Base-by-base conservation (phyloP, 1,139 yeast genomes). In the Kodamaea arcana region DNA sequence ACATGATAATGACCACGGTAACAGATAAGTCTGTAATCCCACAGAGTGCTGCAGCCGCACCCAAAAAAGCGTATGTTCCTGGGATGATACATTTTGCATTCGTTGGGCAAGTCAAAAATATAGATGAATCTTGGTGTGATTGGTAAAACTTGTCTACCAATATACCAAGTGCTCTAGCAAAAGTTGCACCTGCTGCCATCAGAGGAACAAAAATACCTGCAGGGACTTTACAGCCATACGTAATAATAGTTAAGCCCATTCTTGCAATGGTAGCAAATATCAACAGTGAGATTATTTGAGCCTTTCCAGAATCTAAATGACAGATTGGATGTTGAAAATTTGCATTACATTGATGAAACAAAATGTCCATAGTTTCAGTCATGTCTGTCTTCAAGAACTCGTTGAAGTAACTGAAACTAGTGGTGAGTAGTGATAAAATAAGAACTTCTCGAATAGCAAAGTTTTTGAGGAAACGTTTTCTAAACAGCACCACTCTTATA, bases 181-280 rank as follows among this genome's bases (percentile, higher is more conserved):
- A 88, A 2, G 94, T 78, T 1, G 97, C 96, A 5, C 97, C 97
- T 2, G 92, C 85, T 0, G 97, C 96, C 94, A 90, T 83, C 1
- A 96, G 86, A 1, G 97, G 97, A 12, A 90, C 96, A 61, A 90
- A 90, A 9, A 90, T 88, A 14, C 97, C 97, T 2, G 96, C 95
- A 1, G 97, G 97, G 0, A 90, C 92, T 52, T 83, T 86, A 45
- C 88, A 78, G 3, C 97, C 97, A 54, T 94, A 94, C 0, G 97
- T 83, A 10, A 92, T 69, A 22, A 87, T 76, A 15, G 94, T 86
- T 27, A 94, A 65, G 0, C 72, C 47, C 62, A 82, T 78, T 39
- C 98, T 69, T 9, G 87, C 65, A 0, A 79, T 45, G 0, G 95
- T 84, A 0, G 97, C 97, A 41, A 77, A 65, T 0, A 76, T 37